A percentile compares a stretch with the other conserved stretches of the same genome.
These are phyloP conservation scores for Pythium guiyangense DNA, from an alignment of 352 stramenopile genomes.

Conservation along the genomic window DNA sequence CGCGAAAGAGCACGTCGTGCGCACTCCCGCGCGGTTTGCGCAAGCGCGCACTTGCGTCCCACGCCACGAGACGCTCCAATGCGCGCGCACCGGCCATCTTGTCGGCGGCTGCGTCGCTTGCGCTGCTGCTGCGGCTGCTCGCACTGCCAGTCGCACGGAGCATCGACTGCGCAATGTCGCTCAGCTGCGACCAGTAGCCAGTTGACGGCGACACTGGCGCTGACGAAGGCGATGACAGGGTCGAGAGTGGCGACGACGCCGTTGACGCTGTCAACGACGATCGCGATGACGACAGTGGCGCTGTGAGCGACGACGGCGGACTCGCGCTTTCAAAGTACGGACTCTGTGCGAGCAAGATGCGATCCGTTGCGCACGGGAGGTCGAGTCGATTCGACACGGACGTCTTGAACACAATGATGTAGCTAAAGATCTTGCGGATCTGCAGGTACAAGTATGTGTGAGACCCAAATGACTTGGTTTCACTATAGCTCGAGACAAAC, in stretches of 20 bases:
- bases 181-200: conserved; percentile 69
- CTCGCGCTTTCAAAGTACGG: conserved; percentile 54
- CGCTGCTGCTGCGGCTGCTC: conserved; percentile 3
- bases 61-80: conserved; percentile 54
- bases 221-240: conserved; percentile 19
- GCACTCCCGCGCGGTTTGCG: conserved; percentile 25
- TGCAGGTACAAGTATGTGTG: conserved; percentile 6
- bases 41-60: conserved; percentile 55
- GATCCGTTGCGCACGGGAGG: conserved; percentile 66
- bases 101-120: conserved; percentile 26
- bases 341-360: conserved; percentile 67
- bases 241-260: too few relatives aligned
- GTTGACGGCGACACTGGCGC: conserved; percentile 22
- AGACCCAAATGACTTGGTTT: background rate
- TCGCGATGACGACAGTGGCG: conserved; percentile 1
- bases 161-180: conserved; percentile 67
- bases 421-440: conserved; percentile 84
- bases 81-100: conserved; percentile 45
- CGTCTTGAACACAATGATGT: conserved; percentile 84
- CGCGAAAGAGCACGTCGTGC: conserved; percentile 59
- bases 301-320: background rate
- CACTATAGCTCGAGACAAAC: background rate
- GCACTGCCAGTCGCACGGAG: conserved; percentile 20
- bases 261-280: conserved; percentile 21
- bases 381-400: conserved; percentile 72